phyloP scores from a whole-genome alignment of 176 grass and related monocot genomes.

The Avena eriantha region DNA sequence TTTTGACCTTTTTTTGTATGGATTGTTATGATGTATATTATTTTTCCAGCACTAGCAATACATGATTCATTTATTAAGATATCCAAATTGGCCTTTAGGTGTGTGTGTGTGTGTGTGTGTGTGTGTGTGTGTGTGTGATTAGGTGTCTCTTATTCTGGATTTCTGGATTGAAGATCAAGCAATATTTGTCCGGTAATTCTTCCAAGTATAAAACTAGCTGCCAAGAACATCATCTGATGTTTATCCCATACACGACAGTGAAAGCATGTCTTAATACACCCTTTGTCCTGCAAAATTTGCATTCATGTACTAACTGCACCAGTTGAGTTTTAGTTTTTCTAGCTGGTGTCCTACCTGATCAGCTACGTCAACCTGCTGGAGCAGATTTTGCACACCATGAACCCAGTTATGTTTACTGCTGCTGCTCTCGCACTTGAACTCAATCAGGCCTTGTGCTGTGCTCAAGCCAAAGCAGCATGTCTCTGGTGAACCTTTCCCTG shows the following conservation, averaged over 20 bases:
- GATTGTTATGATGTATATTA: background rate
- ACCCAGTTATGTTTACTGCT: conserved; percentile 63
- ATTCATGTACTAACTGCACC: conserved; percentile 23
- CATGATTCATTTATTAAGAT: conserved; percentile 33
- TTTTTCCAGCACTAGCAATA: background rate
- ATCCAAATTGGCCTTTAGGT: background rate
- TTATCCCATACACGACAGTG: background rate
- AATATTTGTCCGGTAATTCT: background rate
- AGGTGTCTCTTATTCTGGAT: background rate
- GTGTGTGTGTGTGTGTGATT: background rate
- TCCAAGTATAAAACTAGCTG: background rate
- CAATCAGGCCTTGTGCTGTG: conserved; percentile 67
- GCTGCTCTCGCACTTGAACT: conserved; percentile 62
- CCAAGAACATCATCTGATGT: background rate
- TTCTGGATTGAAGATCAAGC: background rate
- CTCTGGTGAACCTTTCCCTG: conserved; percentile 28
- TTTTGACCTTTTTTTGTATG: conserved; percentile 56
- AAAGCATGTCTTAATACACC: background rate
- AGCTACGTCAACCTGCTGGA: conserved; percentile 53
- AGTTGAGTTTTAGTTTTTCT: conserved; percentile 42
- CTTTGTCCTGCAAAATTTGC: background rate
- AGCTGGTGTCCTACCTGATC: conserved; percentile 35
- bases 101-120: no score
- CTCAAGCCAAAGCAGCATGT: conserved; percentile 67
- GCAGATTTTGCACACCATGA: conserved; percentile 62